A percentile compares a stretch with the other conserved stretches of the same genome.
Evolutionary conservation across 371 early-diverging fungal species (phyloP).

Genomic region (Mortierella sp.): DNA sequence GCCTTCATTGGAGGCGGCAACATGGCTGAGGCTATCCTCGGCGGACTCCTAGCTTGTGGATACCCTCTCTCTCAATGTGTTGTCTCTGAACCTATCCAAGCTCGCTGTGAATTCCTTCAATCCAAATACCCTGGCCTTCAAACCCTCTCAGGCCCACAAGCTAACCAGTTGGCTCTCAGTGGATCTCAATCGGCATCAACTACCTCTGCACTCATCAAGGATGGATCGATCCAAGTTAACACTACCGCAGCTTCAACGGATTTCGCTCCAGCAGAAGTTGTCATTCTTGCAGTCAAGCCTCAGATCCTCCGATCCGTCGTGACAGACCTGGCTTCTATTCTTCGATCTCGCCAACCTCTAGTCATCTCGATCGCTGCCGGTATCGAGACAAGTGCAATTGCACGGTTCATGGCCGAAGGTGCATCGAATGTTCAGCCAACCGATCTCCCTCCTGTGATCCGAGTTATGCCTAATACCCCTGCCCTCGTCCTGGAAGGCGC

Average conservation of each 20-base stretch:
- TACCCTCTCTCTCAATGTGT: constrained; percentile 75
- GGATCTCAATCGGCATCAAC: constrained; percentile 24
- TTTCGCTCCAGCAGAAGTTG: constrained; percentile 72
- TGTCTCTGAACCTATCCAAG: constrained; percentile 87
- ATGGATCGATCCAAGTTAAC: constrained; percentile 42
- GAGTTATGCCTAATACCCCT: constrained; percentile 97
- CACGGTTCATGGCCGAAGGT: constrained; percentile 73
- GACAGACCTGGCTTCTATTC: constrained; percentile 58
- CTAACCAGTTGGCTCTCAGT: constrained; percentile 61
- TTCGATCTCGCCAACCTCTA: constrained; percentile 65
- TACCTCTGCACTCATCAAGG: constrained; percentile 19
- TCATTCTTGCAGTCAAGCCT: constrained; percentile 93
- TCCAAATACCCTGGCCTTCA: constrained; percentile 67
- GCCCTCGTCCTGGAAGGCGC: constrained; percentile 90
- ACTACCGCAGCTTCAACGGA: constrained; percentile 41
- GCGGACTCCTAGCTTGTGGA: constrained; percentile 84
- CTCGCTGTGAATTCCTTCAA: constrained; percentile 75
- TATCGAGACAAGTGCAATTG: constrained; percentile 79
- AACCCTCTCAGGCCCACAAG: constrained; percentile 52
- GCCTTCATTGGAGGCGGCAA: constrained; percentile 94
- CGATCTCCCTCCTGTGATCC: constrained; percentile 71
- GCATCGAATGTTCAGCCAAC: constrained; percentile 11
- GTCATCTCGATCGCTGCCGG: constrained; percentile 94
- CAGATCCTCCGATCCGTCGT: constrained; percentile 85
- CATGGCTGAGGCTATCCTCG: constrained; percentile 94